Evolutionary conservation across 2,329 filamentous ascomycete species (phyloP).

Genomic region (Huntiella decipiens): DNA sequence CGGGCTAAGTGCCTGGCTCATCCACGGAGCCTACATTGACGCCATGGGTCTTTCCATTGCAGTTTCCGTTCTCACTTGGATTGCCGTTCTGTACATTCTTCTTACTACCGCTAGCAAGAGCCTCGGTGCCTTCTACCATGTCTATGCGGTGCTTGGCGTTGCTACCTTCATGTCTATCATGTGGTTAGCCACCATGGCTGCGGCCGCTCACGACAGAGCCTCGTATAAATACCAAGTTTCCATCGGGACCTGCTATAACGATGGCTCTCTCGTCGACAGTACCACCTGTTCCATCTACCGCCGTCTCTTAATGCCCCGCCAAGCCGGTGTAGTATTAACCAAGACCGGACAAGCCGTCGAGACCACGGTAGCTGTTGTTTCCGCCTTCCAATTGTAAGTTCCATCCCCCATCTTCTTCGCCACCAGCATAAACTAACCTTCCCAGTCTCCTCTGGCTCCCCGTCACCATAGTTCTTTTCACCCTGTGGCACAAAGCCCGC

Average conservation of each 20-base stretch:
- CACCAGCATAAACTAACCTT: background rate
- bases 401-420: background rate
- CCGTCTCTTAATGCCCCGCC: conserved; percentile 8
- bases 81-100: conserved; percentile 24
- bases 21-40: conserved; percentile 23
- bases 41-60: conserved; percentile 23
- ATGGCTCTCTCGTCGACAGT: conserved; percentile 23
- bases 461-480: conserved; percentile 19
- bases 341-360: conserved; percentile 20
- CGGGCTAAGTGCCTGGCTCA: conserved; percentile 23
- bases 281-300: conserved; percentile 19
- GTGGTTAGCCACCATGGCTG: conserved; percentile 26
- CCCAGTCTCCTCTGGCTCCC: conserved; percentile 23
- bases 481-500: conserved; percentile 18
- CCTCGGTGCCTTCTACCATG: conserved; percentile 22
- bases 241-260: conserved; percentile 18
- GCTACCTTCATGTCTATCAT: conserved; percentile 26
- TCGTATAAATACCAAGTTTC: conserved; percentile 18
- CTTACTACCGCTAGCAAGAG: conserved; percentile 22
- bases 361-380: conserved; percentile 24
- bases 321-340: conserved; percentile 18
- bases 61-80: conserved; percentile 26
- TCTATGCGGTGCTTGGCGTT: conserved; percentile 25
- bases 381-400: conserved; percentile 25
- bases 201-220: conserved; percentile 22